These are phyloP conservation scores for Daldinia bambusicola DNA, from an alignment of 495 filamentous ascomycete species.

Conservation along the genomic window DNA sequence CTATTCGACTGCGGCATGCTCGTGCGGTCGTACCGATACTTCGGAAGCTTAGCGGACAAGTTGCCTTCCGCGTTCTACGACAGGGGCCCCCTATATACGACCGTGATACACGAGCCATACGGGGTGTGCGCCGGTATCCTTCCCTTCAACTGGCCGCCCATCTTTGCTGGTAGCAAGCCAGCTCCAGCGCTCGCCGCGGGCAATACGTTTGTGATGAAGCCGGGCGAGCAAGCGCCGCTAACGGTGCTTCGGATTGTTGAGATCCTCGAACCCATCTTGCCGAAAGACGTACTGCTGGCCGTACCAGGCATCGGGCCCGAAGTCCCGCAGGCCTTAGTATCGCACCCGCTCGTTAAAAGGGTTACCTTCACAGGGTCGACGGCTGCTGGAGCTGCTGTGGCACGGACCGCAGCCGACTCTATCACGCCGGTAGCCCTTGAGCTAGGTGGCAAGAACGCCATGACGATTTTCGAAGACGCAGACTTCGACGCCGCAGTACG, in stretches of 20 bases:
- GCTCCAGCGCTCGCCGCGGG: constrained; percentile 7
- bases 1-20: constrained; percentile 21
- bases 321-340: constrained; percentile 68
- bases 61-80: constrained; percentile 25
- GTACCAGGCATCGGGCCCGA: constrained; percentile 48
- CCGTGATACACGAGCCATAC: constrained; percentile 21
- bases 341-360: constrained; percentile 70
- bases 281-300: constrained; percentile 19
- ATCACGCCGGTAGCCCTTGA: constrained; percentile 29
- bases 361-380: constrained; percentile 73
- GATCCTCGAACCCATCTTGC: constrained; percentile 19
- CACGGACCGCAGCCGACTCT: constrained; percentile 12
- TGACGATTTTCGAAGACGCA: constrained; percentile 20
- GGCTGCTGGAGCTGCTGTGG: constrained; percentile 18
- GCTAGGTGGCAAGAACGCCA: constrained; percentile 23
- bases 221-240: constrained; percentile 4
- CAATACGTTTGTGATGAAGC: constrained; percentile 10
- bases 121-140: constrained; percentile 23
- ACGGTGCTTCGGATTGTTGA: constrained; percentile 26
- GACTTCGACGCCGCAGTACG: constrained; percentile 22
- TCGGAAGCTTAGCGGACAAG: constrained; percentile 9
- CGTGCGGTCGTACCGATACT: constrained; percentile 10
- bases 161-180: constrained; percentile 13
- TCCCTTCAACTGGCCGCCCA: constrained; percentile 23
- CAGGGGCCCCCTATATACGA: constrained; percentile 18